Conservation (phyloP, 1,284 basidiomycete species). For the Malassezia nana region DNA sequence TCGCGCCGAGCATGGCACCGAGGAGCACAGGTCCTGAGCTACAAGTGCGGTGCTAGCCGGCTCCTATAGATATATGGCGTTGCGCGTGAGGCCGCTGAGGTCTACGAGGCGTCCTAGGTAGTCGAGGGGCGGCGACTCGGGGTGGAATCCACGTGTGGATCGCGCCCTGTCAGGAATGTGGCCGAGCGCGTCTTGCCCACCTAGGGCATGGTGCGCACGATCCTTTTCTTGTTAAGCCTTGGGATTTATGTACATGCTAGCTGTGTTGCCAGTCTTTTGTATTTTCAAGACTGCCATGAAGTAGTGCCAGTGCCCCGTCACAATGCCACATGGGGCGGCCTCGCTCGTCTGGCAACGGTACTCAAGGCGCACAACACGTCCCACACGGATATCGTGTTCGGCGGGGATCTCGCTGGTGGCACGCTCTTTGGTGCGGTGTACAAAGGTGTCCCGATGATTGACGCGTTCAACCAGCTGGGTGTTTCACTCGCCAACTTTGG, state of each 20-base stretch:
- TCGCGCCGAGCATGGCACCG: constrained; percentile 9
- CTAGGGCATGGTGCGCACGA: background rate
- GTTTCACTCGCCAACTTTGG: background rate
- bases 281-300: background rate
- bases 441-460: background rate
- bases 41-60: too few species aligned
- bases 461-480: background rate
- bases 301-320: background rate
- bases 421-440: background rate
- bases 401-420: background rate
- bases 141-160: too few species aligned
- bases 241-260: background rate
- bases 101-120: too few species aligned
- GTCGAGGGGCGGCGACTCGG: too few species aligned
- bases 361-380: background rate
- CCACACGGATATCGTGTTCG: background rate
- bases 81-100: too few species aligned
- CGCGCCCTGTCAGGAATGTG: too few species aligned
- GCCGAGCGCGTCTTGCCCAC: too few species aligned
- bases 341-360: constrained; percentile 7
- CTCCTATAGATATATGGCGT: too few species aligned
- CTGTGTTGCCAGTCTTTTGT: background rate
- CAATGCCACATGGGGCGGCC: constrained; percentile 18
- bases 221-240: background rate
- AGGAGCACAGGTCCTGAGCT: too few species aligned